These are phyloP conservation scores for Conidiobolus incongruus DNA, from an alignment of 371 early-diverging fungal species.

Conservation along the genomic window DNA sequence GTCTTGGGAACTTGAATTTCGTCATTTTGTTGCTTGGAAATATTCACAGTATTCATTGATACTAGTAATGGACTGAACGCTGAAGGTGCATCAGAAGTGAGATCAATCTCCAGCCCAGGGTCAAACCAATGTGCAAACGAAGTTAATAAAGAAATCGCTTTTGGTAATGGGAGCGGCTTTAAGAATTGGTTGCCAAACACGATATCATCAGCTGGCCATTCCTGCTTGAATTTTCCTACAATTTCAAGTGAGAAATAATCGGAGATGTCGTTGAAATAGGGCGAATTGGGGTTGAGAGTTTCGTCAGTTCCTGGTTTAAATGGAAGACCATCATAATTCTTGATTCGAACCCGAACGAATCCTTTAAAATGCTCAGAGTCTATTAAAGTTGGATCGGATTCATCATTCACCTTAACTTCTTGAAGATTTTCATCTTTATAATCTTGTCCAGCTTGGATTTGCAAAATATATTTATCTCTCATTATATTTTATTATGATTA, in stretches of 20 bases:
- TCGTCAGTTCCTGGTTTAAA: neutral
- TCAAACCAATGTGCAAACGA: neutral
- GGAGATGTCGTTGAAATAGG: neutral
- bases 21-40: neutral
- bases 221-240: neutral
- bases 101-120: neutral
- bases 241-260: neutral
- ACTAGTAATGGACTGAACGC: neutral
- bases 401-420: neutral
- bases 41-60: neutral
- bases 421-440: too few species aligned
- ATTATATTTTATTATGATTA: too few species aligned
- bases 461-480: too few species aligned
- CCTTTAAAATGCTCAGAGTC: neutral
- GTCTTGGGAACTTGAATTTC: neutral
- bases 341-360: neutral
- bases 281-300: neutral
- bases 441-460: too few species aligned
- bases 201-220: neutral
- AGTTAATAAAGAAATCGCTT: neutral
- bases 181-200: constrained; percentile 1
- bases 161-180: neutral
- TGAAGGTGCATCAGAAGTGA: neutral
- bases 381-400: neutral
- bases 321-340: constrained; percentile 1